A percentile compares a stretch with the other conserved stretches of the same genome.
Evolutionary conservation across 2,329 filamentous ascomycete species (phyloP).

Genomic region (Colletotrichum orbiculare): DNA sequence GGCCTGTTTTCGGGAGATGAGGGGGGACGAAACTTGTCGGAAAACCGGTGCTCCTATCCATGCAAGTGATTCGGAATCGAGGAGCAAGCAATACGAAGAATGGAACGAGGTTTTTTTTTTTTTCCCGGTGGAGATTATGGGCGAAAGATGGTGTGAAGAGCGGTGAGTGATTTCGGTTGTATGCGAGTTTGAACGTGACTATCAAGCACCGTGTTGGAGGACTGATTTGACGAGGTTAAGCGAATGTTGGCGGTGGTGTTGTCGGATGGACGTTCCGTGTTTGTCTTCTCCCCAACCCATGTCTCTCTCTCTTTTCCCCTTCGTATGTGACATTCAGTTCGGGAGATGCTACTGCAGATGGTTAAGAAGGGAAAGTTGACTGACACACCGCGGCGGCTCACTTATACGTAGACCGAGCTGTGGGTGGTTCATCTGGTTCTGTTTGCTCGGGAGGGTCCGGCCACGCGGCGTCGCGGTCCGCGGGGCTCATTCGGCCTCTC

Average conservation of each 20-base stretch:
- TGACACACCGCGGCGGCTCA: background rate
- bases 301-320: background rate
- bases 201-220: background rate
- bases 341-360: background rate
- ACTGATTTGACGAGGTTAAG: constrained; percentile 11
- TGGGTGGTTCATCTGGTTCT: background rate
- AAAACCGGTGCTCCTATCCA: background rate
- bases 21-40: background rate
- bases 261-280: constrained; percentile 15
- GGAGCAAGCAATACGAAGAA: constrained; percentile 6
- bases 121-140: background rate
- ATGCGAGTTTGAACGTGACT: background rate
- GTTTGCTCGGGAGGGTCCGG: constrained; percentile 4
- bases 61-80: constrained; percentile 7
- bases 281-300: background rate
- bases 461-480: constrained; percentile 13
- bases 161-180: constrained; percentile 21
- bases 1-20: constrained; percentile 13
- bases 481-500: background rate
- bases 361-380: background rate
- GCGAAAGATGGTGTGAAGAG: constrained; percentile 29
- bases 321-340: background rate
- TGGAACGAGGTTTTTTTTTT: background rate
- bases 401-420: constrained; percentile 9
- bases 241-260: constrained; percentile 11